Evolutionary conservation across 306 rosid genomes (phyloP).

Genomic region (Acmispon strigosus): DNA sequence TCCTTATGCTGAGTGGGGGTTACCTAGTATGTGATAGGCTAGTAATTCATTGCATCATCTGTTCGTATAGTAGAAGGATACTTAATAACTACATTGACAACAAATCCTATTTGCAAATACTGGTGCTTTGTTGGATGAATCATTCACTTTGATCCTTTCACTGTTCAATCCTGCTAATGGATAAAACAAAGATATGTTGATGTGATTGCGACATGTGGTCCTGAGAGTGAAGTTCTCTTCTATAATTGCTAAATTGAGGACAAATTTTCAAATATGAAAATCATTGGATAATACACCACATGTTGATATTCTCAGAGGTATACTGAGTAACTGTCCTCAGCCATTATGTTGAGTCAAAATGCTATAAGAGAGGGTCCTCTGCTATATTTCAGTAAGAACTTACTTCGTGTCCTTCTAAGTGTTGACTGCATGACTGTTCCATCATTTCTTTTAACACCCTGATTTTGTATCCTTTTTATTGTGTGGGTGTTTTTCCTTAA

Average conservation of each 20-base stretch:
- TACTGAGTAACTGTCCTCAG: neutral
- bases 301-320: too few relatives aligned
- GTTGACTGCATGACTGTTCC: neutral
- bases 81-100: neutral
- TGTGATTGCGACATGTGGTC: neutral
- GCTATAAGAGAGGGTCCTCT: neutral
- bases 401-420: neutral
- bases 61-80: neutral
- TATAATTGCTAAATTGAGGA: neutral
- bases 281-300: neutral
- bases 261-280: neutral
- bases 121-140: neutral
- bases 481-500: neutral
- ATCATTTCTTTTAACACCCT: neutral
- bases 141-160: neutral
- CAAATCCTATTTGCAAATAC: neutral
- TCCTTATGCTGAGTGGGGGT: neutral
- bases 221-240: neutral
- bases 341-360: neutral
- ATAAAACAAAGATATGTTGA: conserved; percentile 1
- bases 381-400: neutral
- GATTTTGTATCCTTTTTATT: neutral
- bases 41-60: neutral
- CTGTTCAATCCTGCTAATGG: neutral
- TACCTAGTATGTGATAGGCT: neutral